Evolutionary conservation across 257 asterid species (phyloP).

Genomic region (Ajuga chamaepitys): DNA sequence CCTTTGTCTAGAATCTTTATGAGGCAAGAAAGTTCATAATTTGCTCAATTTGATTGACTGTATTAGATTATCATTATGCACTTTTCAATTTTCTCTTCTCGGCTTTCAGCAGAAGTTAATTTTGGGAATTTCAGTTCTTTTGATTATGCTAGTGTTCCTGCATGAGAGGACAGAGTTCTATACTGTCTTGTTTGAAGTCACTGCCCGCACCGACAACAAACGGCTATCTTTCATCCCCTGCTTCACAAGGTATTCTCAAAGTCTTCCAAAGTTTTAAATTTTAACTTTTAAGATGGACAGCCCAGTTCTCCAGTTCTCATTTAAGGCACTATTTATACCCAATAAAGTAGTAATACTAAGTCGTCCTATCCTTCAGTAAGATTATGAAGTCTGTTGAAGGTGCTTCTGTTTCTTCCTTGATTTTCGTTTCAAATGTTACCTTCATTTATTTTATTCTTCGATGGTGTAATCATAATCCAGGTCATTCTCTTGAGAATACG

Average conservation of each 20-base stretch:
- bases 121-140: neutral
- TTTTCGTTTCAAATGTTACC: neutral
- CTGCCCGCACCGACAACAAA: slow-evolving; percentile 31
- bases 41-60: neutral
- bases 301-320: neutral
- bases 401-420: neutral
- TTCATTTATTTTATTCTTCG: slow-evolving; percentile 2
- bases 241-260: slow-evolving; percentile 43
- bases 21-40: neutral
- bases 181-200: slow-evolving; percentile 50
- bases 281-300: too few relatives aligned
- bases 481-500: slow-evolving; percentile 37
- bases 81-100: neutral
- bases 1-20: neutral
- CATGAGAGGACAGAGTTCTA: slow-evolving; percentile 26
- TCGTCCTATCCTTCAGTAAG: neutral
- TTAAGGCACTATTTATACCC: too few relatives aligned
- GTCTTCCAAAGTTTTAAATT: neutral
- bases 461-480: slow-evolving; percentile 29
- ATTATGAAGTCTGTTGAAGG: neutral
- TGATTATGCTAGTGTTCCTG: slow-evolving; percentile 12
- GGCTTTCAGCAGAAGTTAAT: neutral
- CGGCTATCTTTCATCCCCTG: slow-evolving; percentile 38
- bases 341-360: neutral
- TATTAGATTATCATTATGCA: neutral